phyloP scores from a whole-genome alignment of 1,284 basidiomycete species.

The Cryptococcus hybrid region DNA sequence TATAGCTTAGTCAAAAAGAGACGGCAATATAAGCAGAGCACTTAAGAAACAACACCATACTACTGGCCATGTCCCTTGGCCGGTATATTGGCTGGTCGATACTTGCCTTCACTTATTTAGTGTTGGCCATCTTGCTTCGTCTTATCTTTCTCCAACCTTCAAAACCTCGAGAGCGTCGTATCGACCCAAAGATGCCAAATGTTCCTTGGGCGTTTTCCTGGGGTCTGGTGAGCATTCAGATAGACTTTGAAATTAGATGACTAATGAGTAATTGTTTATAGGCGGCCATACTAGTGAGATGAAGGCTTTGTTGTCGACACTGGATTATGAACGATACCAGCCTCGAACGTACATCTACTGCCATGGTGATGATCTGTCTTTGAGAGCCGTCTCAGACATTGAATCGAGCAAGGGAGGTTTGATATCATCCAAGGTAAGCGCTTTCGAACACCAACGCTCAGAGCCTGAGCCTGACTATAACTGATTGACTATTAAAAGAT shows the following conservation, averaged over 20 bases:
- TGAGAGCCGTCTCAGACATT: conserved; percentile 52
- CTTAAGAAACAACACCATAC: no score
- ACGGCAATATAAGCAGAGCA: no score
- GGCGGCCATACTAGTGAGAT: conserved; percentile 96
- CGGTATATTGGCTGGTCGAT: no score
- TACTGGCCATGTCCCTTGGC: no score
- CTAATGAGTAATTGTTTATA: conserved; percentile 36
- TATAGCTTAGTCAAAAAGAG: not conserved
- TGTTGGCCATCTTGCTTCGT: conserved; percentile 16
- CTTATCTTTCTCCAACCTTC: conserved; percentile 26
- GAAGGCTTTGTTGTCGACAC: conserved; percentile 66
- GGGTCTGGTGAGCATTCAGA: conserved; percentile 57
- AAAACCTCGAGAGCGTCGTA: not conserved
- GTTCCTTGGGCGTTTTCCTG: conserved; percentile 58
- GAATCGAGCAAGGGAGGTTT: conserved; percentile 55
- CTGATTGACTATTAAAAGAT: conserved; percentile 1
- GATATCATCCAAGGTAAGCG: not conserved
- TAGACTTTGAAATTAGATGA: no score
- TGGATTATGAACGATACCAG: conserved; percentile 74
- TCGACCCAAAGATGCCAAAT: conserved; percentile 19
- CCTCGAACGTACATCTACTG: conserved; percentile 80
- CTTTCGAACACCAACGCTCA: not conserved
- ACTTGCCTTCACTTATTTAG: no score
- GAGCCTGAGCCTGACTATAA: not conserved
- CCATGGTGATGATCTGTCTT: conserved; percentile 68